Evolutionary conservation across 352 stramenopile genomes (phyloP), one percentile per base, ranked within the genome.

Genomic region (Phytophthora kernoviae): DNA sequence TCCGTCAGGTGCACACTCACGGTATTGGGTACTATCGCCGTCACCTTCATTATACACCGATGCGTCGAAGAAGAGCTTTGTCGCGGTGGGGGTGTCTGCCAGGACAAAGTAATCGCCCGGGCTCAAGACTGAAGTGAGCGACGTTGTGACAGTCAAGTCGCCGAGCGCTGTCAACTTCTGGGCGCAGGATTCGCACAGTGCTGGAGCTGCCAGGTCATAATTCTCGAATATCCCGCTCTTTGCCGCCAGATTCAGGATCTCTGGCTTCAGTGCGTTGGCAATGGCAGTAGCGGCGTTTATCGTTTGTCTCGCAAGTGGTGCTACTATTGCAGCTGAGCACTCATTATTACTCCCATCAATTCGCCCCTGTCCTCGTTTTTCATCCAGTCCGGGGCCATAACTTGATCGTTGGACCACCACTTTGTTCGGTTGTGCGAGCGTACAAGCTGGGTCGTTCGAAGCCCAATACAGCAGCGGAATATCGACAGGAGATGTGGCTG

Each of bases 361-460:
- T 30, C 81, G 85, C 41, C 83, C 83, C 40, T 84, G 80, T 0
- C 62, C 79, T 4, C 49, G 51, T 49, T 78, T 82, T 2, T 21
- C 37, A 52, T 93, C 84, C 2, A 90, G 62, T 0, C 68, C 70
- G 11, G 83, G 77, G 0, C 86, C 86, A 20, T 87, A 94, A 2
- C 51, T 47, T 18, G 68, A 61, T 8, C 79, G 70, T 30, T 75
- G 58, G 5, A 74, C 43, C 7, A 56, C 34, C 1, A 84, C 47
- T 0, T 34, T 58, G 9, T 72, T 65, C 2, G 65, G 63, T n/a
- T 34, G n/a, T 15, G 45, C 27, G 10, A 67, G 39, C 5, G 44
- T 70, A 49, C 78, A 93, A 2, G 44, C 65, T 12, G 26, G 1
- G 27, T 73, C 67, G 0, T 14, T 57, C 12, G 10, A 33, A 27